Evolutionary conservation across 768 basidiomycete species (phyloP).

Genomic region (Suillus spraguei): DNA sequence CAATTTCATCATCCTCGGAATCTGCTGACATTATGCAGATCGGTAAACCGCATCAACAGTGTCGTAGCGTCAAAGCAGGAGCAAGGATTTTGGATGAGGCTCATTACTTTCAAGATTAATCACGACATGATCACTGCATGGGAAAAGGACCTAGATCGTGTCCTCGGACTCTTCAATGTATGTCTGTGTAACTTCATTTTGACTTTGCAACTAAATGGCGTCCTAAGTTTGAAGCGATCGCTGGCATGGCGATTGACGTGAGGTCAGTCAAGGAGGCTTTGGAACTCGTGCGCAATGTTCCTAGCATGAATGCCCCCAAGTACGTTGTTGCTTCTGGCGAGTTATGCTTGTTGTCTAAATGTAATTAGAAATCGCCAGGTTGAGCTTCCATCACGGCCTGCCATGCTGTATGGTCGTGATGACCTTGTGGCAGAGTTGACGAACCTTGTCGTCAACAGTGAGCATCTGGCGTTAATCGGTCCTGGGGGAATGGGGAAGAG

Average conservation of each 20-base stretch:
- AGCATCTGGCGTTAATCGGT: constrained; percentile 1
- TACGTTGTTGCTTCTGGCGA: not conserved
- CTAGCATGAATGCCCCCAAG: not conserved
- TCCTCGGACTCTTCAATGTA: no score
- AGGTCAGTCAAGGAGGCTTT: no score
- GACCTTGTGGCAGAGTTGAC: not conserved
- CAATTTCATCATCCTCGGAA: no score
- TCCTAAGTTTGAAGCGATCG: not conserved
- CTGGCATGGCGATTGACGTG: not conserved
- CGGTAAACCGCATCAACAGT: not conserved
- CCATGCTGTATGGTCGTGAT: not conserved
- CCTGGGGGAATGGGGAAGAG: constrained; percentile 8
- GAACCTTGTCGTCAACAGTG: not conserved
- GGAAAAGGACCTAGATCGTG: no score
- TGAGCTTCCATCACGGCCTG: not conserved
- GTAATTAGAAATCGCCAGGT: not conserved
- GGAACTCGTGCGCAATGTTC: not conserved
- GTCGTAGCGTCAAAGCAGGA: not conserved
- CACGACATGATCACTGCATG: no score
- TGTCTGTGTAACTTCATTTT: no score
- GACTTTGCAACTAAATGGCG: not conserved
- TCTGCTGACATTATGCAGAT: not conserved
- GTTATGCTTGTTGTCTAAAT: not conserved
- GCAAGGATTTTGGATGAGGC: no score
- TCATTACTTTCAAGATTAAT: no score